A percentile compares a stretch with the other conserved stretches of the same genome.
phyloP scores from a whole-genome alignment of 129 eudicot species.

The Tanacetum coccineum region DNA sequence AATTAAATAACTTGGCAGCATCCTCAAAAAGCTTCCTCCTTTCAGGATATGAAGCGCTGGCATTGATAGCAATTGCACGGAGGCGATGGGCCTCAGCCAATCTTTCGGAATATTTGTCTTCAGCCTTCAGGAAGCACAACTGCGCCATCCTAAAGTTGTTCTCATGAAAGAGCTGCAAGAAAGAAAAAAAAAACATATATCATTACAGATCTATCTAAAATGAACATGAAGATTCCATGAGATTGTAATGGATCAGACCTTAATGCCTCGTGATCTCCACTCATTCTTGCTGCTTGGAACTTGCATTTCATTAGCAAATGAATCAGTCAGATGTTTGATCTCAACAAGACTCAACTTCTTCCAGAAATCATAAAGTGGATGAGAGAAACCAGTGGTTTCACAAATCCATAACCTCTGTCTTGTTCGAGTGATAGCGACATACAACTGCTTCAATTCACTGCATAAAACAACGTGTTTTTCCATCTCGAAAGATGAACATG shows the following conservation, averaged over 20 bases:
- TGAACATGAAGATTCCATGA: background rate
- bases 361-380: conserved; percentile 69
- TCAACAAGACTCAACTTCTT: conserved; percentile 34
- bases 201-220: background rate
- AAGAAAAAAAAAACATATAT: background rate
- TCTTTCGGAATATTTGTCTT: conserved; percentile 42
- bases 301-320: conserved; percentile 28
- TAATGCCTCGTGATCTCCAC: conserved; percentile 38
- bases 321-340: conserved; percentile 26
- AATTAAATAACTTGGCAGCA: conserved; percentile 57
- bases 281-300: conserved; percentile 34
- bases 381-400: conserved; percentile 43
- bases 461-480: conserved; percentile 59
- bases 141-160: conserved; percentile 60
- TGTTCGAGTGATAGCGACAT: conserved; percentile 83
- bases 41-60: conserved; percentile 28
- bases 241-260: conserved; percentile 23
- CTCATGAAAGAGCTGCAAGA: conserved; percentile 58
- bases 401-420: conserved; percentile 85
- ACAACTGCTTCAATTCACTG: conserved; percentile 63
- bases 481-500: conserved; percentile 35
- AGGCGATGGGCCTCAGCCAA: conserved; percentile 45
- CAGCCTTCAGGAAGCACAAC: conserved; percentile 72
- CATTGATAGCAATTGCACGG: conserved; percentile 30
- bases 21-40: conserved; percentile 31